Conservation (phyloP, 2,329 filamentous ascomycete genomes). For the Pyricularia pennisetigena region DNA sequence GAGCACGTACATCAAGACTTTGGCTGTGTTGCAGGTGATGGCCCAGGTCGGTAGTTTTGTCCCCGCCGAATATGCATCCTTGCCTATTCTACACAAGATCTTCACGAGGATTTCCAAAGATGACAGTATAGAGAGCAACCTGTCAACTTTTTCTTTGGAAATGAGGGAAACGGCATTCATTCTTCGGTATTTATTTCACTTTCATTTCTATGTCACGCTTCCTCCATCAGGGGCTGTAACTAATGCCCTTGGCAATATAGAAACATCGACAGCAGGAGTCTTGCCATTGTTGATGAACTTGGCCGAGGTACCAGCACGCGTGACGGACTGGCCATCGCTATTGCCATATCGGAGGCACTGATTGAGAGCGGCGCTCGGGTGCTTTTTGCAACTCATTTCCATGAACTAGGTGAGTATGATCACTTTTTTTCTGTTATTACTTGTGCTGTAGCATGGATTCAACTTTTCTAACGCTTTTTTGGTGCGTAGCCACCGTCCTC, state of each 20-base stretch:
- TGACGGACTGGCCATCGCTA: conserved; percentile 81
- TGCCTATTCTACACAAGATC: conserved; percentile 71
- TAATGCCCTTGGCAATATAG: conserved; percentile 18
- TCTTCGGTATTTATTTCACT: conserved; percentile 37
- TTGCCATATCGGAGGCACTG: conserved; percentile 82
- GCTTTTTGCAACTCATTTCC: conserved; percentile 93
- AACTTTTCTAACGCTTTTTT: background rate
- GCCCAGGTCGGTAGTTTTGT: conserved; percentile 88
- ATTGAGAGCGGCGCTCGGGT: conserved; percentile 69
- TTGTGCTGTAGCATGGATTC: background rate
- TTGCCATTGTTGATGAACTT: conserved; percentile 85
- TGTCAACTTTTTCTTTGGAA: conserved; percentile 88
- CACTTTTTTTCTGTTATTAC: background rate
- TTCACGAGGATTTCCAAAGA: conserved; percentile 84
- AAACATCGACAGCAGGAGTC: conserved; percentile 67
- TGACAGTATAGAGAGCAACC: conserved; percentile 79
- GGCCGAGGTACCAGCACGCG: conserved; percentile 82
- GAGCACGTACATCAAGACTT: conserved; percentile 82
- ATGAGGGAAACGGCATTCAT: conserved; percentile 97
- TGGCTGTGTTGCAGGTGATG: conserved; percentile 84
- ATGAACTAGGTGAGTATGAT: conserved; percentile 49
- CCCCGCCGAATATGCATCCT: conserved; percentile 72
- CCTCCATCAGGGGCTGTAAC: background rate
- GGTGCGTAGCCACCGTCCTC: conserved; percentile 53
- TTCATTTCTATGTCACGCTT: background rate